Percentiles rank a stretch among this genome's conserved stretches.
Evolutionary conservation across 2,329 filamentous ascomycete species (phyloP).

Genomic region (Macroventuria anomochaeta): DNA sequence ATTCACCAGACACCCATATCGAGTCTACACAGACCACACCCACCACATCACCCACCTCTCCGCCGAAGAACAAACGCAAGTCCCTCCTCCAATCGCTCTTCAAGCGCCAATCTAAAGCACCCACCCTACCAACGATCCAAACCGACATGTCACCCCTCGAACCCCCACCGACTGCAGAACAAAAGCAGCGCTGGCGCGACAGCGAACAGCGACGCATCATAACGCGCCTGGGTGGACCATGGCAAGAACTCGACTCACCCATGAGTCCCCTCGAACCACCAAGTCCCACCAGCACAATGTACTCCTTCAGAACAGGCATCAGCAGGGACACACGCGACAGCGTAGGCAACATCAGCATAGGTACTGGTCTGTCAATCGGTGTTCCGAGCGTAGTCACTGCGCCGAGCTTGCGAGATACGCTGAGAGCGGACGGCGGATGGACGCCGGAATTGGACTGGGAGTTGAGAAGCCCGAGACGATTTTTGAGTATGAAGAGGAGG

Average conservation of each 20-base stretch:
- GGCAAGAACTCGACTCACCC: constrained; percentile 18
- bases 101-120: constrained; percentile 10
- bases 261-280: constrained; percentile 4
- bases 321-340: constrained; percentile 6
- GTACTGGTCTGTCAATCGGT: constrained; percentile 13
- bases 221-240: constrained; percentile 29
- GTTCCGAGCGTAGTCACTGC: constrained; percentile 19
- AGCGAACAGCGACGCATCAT: constrained; percentile 32
- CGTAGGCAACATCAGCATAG: constrained; percentile 7
- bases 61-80: constrained; percentile 7
- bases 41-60: constrained; percentile 8
- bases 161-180: constrained; percentile 11
- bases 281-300: constrained; percentile 6
- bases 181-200: constrained; percentile 27
- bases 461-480: constrained; percentile 24
- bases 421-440: constrained; percentile 23
- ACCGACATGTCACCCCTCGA: constrained; percentile 6
- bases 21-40: constrained; percentile 4
- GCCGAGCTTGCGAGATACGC: constrained; percentile 28
- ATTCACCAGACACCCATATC: constrained; percentile 1
- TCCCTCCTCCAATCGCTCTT: constrained; percentile 10
- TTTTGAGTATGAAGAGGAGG: constrained; percentile 29
- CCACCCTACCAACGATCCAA: constrained; percentile 3
- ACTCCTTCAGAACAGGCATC: constrained; percentile 7
- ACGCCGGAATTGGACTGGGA: constrained; percentile 31